Conservation (phyloP, 2,329 filamentous ascomycete species). For the Colletotrichum chrysophilum region DNA sequence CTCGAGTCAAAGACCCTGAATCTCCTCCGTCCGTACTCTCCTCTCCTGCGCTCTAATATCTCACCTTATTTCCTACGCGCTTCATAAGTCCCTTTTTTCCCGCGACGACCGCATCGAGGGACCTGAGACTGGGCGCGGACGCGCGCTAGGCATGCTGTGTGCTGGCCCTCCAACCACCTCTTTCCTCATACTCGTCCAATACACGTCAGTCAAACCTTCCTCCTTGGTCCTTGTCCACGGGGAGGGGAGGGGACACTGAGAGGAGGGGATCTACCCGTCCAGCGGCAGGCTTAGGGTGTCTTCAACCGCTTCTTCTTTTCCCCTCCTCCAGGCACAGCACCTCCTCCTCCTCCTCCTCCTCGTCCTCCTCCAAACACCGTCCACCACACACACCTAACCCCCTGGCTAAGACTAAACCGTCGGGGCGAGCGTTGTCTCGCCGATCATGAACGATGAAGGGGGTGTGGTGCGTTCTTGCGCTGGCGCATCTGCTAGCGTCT, state of each 20-base stretch:
- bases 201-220: slow-evolving; percentile 4
- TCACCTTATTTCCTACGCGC: neutral
- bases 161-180: neutral
- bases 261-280: slow-evolving; percentile 5
- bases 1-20: neutral
- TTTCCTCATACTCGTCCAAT: neutral
- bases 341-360: neutral
- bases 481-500: slow-evolving; percentile 3
- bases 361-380: neutral
- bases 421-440: slow-evolving; percentile 11
- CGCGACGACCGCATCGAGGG: neutral
- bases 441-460: slow-evolving; percentile 3
- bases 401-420: slow-evolving; percentile 15
- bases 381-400: neutral
- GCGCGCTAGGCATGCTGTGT: neutral
- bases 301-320: neutral
- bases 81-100: neutral
- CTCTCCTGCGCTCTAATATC: neutral
- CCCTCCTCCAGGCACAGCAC: neutral
- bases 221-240: neutral
- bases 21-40: neutral
- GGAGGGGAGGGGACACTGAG: neutral
- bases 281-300: neutral
- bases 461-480: neutral
- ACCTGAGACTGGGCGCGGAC: neutral